Evolutionary conservation across 257 asterid genomes (phyloP).

Genomic region (Petrea volubilis): DNA sequence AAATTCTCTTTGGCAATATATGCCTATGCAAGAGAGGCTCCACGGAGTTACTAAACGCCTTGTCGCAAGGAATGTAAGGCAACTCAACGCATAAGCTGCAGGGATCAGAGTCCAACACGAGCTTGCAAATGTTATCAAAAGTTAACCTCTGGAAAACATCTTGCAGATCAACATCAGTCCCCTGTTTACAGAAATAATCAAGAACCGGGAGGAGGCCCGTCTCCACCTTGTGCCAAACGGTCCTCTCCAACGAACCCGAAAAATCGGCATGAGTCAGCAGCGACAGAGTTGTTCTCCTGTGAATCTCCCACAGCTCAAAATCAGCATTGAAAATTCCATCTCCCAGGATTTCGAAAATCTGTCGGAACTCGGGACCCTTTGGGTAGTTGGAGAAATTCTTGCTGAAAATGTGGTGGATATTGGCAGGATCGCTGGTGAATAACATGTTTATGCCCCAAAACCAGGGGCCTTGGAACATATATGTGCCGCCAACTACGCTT

Average conservation of each 20-base stretch:
- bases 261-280: constrained; percentile 23
- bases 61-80: constrained; percentile 35
- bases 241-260: not conserved
- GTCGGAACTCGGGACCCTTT: constrained; percentile 43
- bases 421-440: constrained; percentile 50
- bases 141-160: constrained; percentile 44
- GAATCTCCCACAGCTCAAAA: constrained; percentile 46
- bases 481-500: constrained; percentile 33
- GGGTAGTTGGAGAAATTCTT: constrained; percentile 46
- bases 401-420: constrained; percentile 49
- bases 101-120: constrained; percentile 39
- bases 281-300: constrained; percentile 30
- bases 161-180: constrained; percentile 37
- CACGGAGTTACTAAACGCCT: constrained; percentile 29
- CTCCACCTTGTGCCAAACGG: constrained; percentile 37
- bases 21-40: constrained; percentile 41
- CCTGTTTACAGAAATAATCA: constrained; percentile 11
- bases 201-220: constrained; percentile 41
- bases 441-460: constrained; percentile 36
- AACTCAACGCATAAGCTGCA: constrained; percentile 26
- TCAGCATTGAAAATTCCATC: constrained; percentile 53
- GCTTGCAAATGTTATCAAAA: constrained; percentile 29
- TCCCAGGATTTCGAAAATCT: constrained; percentile 46
- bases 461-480: constrained; percentile 33
- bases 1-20: constrained; percentile 30